Evolutionary conservation across 257 asterid species (phyloP), one percentile per base, ranked within the genome.

Genomic region (Osmanthus fragrans): DNA sequence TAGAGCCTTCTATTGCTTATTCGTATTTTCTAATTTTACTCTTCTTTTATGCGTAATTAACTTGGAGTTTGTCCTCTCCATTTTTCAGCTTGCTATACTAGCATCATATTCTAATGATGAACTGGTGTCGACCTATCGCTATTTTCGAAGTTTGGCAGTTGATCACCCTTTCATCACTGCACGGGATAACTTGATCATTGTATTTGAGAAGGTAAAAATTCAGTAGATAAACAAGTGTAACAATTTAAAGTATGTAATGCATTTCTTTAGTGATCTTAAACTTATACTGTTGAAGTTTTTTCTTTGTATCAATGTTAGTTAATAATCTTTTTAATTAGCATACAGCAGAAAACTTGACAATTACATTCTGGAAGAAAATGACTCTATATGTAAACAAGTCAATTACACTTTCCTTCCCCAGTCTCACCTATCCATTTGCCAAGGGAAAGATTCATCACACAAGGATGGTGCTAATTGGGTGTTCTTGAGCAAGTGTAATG

Each of bases 81-180:
- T 70, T 77, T 79, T 75, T 79, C 96, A 95, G 99, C 98, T 95
- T 83, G 99, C 99, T 40, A 88, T 95, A 77, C 81, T 95, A 79
- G 97, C 99, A 71, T 89, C 93, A 70, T 95, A 95, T 84, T 91
- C 94, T 0, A 92, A 89, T 40, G 97, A 95, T 77, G 99, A 93
- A 73, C 75, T 95, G 87, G 87, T 91, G 56, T 86, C 96, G 13
- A 76, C 89, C 72, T 95, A 95, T 84, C 96, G 97, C 81, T 95
- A 95, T 82, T 95, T 95, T 77, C 94, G 99, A 76, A 95, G 98
- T 82, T 88, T 95, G 40, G 93, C 99, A 1, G 90, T 89, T 78
- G 98, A 93, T 60, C 90, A 80, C 77, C 97, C 98, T 66, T 93
- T 93, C 73, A 63, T 86, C 70, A 95, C 98, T 63, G 99, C 99